Conservation (phyloP, 2,329 filamentous ascomycete genomes). For the Verruconis gallopava region DNA sequence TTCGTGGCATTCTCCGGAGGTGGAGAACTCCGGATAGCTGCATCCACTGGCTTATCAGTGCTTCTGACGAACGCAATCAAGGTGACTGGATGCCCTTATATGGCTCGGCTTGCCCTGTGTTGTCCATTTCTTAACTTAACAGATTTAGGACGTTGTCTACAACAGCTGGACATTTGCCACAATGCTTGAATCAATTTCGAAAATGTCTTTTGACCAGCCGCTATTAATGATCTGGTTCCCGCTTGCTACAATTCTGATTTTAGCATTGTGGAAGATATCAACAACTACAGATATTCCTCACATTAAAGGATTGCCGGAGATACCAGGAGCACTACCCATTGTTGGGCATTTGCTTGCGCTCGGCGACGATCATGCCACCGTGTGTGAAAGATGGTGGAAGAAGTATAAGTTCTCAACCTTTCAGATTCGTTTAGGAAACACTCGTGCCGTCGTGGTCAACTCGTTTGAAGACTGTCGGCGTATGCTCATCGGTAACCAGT, state of each 20-base stretch:
- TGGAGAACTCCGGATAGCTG: no score
- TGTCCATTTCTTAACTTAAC: no score
- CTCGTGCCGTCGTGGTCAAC: conserved; percentile 39
- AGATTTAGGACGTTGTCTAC: no score
- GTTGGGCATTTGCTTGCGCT: conserved; percentile 38
- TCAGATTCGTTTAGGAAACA: conserved; percentile 42
- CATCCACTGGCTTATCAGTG: no score
- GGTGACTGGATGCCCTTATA: no score
- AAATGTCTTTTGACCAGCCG: no score
- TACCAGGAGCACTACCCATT: conserved; percentile 37
- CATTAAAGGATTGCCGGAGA: conserved; percentile 37
- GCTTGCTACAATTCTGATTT: not conserved
- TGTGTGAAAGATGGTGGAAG: conserved; percentile 38
- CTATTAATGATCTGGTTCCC: not conserved
- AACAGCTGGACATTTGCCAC: no score
- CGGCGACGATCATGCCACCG: conserved; percentile 40
- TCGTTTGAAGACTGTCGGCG: conserved; percentile 40
- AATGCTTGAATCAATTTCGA: no score
- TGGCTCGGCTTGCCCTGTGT: no score
- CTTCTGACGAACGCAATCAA: no score
- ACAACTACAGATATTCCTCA: conserved; percentile 35
- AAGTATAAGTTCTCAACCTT: conserved; percentile 35
- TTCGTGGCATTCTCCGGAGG: no score
- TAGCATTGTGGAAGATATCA: conserved; percentile 9
- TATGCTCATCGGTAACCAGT: conserved; percentile 37